These are phyloP conservation scores for Alternaria sp. DNA, from an alignment of 2,329 filamentous ascomycete genomes.

Conservation along the genomic window DNA sequence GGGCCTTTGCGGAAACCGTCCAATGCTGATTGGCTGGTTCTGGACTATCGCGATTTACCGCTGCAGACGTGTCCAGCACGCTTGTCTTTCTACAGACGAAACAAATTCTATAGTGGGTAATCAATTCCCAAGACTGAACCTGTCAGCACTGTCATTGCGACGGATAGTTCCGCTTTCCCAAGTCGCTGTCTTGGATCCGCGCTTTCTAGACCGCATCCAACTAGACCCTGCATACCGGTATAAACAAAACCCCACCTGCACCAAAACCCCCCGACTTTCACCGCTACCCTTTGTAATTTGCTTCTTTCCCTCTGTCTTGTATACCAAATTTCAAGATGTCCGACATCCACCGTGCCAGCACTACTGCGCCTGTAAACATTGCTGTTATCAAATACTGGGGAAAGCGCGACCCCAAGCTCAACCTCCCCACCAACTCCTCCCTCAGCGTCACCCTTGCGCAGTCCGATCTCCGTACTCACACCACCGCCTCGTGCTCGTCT, in stretches of 20 bases:
- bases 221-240: conserved; percentile 40
- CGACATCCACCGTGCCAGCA: conserved; percentile 86
- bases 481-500: conserved; percentile 88
- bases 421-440: conserved; percentile 97
- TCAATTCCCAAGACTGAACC: conserved; percentile 1
- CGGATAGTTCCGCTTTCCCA: background rate
- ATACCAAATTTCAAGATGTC: conserved; percentile 46
- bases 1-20: conserved; percentile 27
- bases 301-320: conserved; percentile 1
- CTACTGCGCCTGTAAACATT: conserved; percentile 97
- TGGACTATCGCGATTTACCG: conserved; percentile 21
- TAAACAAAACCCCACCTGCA: conserved; percentile 36
- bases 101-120: background rate
- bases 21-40: conserved; percentile 30
- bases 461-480: conserved; percentile 91
- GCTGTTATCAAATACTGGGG: conserved; percentile 99
- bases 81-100: background rate
- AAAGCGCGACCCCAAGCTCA: conserved; percentile 91
- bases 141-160: background rate
- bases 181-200: conserved; percentile 1
- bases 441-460: conserved; percentile 97
- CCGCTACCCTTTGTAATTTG: conserved; percentile 4
- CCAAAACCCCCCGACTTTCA: conserved; percentile 24
- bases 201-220: conserved; percentile 17
- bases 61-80: conserved; percentile 15